Evolutionary conservation across 2,329 filamentous ascomycete species (phyloP).

Genomic region (Alternaria sp.): DNA sequence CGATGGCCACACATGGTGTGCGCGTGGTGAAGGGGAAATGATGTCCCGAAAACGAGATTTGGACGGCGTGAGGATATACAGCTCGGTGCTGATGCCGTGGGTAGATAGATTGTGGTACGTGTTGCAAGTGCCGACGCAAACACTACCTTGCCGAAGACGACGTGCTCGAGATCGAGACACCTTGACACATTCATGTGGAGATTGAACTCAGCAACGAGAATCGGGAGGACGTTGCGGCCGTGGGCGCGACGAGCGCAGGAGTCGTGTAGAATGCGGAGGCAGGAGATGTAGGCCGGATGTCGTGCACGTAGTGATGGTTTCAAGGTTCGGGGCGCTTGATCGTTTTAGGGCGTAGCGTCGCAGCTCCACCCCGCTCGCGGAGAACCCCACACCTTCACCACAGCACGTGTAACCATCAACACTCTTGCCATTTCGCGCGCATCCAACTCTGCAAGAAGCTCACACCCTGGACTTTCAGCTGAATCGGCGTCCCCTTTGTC

Average conservation of each 20-base stretch:
- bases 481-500: background rate
- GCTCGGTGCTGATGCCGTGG: background rate
- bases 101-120: too few relatives aligned
- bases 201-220: background rate
- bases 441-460: background rate
- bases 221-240: background rate
- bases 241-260: background rate
- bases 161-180: too few relatives aligned
- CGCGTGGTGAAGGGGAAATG: too few relatives aligned
- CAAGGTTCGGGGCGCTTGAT: background rate
- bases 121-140: background rate
- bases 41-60: background rate
- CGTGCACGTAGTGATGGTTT: background rate
- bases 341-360: background rate
- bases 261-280: background rate
- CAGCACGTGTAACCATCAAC: background rate
- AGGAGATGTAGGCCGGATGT: background rate
- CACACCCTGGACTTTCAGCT: background rate
- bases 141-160: background rate
- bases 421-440: background rate
- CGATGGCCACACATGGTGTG: too few relatives aligned
- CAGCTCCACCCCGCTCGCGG: background rate
- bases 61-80: background rate
- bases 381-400: background rate
- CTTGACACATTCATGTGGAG: background rate